Conservation (phyloP, 371 early-diverging fungal species). For the Lichtheimia ornata region DNA sequence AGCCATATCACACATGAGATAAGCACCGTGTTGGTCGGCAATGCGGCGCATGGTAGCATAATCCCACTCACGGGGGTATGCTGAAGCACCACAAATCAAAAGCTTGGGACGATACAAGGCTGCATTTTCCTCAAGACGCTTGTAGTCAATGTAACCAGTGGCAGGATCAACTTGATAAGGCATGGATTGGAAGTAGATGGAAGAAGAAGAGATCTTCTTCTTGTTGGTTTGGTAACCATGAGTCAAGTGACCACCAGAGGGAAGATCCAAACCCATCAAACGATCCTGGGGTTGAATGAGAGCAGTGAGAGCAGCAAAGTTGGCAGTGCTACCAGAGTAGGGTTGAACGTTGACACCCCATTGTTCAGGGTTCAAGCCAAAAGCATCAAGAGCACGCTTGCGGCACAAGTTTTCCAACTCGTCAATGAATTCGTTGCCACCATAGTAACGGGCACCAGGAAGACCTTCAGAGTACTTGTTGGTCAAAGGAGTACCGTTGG, state of each 20-base stretch:
- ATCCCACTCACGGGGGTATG: slow-evolving; percentile 98
- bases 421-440: slow-evolving; percentile 99
- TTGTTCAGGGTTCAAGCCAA: slow-evolving; percentile 86
- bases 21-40: slow-evolving; percentile 91
- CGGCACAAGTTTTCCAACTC: slow-evolving; percentile 95
- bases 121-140: slow-evolving; percentile 90
- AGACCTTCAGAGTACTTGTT: slow-evolving; percentile 99
- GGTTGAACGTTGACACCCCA: slow-evolving; percentile 99
- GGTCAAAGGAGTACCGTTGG: slow-evolving; percentile 96
- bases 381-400: slow-evolving; percentile 93
- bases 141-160: slow-evolving; percentile 95
- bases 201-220: slow-evolving; percentile 98
- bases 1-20: slow-evolving; percentile 98
- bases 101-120: slow-evolving; percentile 96
- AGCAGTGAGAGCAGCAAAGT: slow-evolving; percentile 97
- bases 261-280: slow-evolving; percentile 98
- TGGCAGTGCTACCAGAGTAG: slow-evolving; percentile 98
- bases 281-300: slow-evolving; percentile 96
- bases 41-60: slow-evolving; percentile 93
- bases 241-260: slow-evolving; percentile 99
- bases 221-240: slow-evolving; percentile 99
- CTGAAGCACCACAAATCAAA: slow-evolving; percentile 97
- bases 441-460: slow-evolving; percentile 92
- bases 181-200: slow-evolving; percentile 98
- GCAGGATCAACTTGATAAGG: slow-evolving; percentile 91